Conservation (phyloP, 768 basidiomycete species). For the Lyophyllum shimeji region DNA sequence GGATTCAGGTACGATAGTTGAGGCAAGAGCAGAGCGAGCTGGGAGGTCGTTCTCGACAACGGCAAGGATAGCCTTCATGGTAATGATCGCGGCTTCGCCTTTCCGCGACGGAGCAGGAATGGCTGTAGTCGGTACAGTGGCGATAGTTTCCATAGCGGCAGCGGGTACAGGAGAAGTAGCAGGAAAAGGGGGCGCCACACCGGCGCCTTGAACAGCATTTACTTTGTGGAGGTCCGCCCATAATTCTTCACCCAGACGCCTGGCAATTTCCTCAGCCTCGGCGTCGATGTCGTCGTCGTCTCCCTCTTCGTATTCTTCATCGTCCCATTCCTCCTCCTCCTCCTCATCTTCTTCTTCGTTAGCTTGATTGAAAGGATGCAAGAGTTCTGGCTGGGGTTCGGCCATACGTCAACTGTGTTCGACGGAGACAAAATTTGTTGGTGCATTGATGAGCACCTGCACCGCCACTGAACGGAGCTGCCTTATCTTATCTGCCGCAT, state of each 20-base stretch:
- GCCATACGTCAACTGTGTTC: constrained; percentile 8
- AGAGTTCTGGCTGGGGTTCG: constrained; percentile 6
- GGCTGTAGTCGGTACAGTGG: constrained; percentile 11
- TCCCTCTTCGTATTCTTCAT: constrained; percentile 51
- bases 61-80: constrained; percentile 62
- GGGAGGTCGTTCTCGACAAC: constrained; percentile 56
- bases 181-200: constrained; percentile 11
- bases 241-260: constrained; percentile 71
- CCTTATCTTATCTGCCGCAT: constrained; percentile 30
- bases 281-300: constrained; percentile 65
- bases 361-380: constrained; percentile 2
- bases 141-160: background rate
- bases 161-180: constrained; percentile 1
- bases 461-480: constrained; percentile 13
- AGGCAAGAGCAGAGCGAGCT: constrained; percentile 53
- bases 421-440: constrained; percentile 4
- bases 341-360: constrained; percentile 25
- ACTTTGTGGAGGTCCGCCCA: constrained; percentile 76
- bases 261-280: constrained; percentile 73
- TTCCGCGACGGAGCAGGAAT: constrained; percentile 32
- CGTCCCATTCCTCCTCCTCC: constrained; percentile 39
- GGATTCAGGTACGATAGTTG: constrained; percentile 47
- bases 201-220: constrained; percentile 39
- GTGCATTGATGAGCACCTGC: background rate
- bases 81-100: constrained; percentile 60